phyloP scores from a whole-genome alignment of 371 early-diverging fungal genomes.

The Dentiscutata heterogama region DNA sequence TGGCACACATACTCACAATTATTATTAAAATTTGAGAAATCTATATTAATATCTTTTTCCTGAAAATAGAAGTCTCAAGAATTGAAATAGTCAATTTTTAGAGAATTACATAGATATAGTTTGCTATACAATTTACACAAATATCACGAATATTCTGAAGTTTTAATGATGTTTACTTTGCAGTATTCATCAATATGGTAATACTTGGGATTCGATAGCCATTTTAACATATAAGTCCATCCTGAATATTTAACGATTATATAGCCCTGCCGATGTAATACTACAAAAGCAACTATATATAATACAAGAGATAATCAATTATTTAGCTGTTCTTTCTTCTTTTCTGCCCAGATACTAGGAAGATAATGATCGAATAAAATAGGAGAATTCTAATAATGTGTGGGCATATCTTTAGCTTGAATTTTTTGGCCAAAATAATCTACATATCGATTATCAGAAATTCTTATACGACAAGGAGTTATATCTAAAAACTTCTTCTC shows the following conservation, averaged over 20 bases:
- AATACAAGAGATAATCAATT: too few species aligned
- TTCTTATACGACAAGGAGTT: background rate
- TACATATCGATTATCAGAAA: constrained; percentile 1
- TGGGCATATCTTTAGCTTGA: background rate
- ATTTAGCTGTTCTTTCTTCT: too few species aligned
- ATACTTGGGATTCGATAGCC: too few species aligned
- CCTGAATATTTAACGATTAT: too few species aligned
- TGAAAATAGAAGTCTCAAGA: too few species aligned
- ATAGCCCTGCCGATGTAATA: too few species aligned
- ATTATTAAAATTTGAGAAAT: constrained; percentile 34
- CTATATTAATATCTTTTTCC: too few species aligned
- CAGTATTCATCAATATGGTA: background rate
- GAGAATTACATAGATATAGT: background rate
- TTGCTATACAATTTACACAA: background rate
- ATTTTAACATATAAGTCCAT: too few species aligned
- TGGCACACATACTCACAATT: background rate
- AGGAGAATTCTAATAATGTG: too few species aligned
- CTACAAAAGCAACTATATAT: too few species aligned
- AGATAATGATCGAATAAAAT: too few species aligned
- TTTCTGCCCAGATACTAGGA: too few species aligned
- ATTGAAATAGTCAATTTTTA: constrained; percentile 14
- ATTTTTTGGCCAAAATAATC: background rate
- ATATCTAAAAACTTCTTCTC: constrained; percentile 33
- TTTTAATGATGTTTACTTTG: constrained; percentile 19
- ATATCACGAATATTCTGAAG: constrained; percentile 13